Evolutionary conservation across 78 protist genomes (phyloP).

Genomic region (slime mould (Dictyostelium discoideum)): DNA sequence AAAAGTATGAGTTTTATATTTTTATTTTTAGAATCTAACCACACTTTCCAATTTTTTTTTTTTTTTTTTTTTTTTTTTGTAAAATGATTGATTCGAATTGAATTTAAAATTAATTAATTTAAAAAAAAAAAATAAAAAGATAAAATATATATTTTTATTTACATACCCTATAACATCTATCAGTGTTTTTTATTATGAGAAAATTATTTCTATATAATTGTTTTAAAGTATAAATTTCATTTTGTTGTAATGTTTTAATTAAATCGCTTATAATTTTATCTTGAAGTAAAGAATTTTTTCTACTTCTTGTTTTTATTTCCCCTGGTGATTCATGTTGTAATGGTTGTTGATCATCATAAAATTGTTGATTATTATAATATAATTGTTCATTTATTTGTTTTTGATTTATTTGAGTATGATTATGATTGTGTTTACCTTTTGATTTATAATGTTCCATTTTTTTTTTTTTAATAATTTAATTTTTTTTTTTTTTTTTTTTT

Average conservation of each 20-base stretch:
- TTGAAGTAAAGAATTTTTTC: neutral
- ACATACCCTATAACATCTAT: constrained; percentile 12
- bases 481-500: too few relatives aligned
- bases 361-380: neutral
- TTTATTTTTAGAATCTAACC: neutral
- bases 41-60: too few relatives aligned
- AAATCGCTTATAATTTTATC: neutral
- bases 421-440: neutral
- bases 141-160: neutral
- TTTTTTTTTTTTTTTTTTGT: neutral
- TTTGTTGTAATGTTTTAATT: constrained; percentile 24
- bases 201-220: constrained; percentile 5
- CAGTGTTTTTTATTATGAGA: neutral
- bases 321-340: neutral
- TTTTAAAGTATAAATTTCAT: constrained; percentile 9
- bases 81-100: neutral
- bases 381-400: neutral
- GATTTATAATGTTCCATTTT: neutral
- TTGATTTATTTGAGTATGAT: neutral
- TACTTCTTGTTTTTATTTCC: neutral
- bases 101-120: neutral
- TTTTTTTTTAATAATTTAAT: too few relatives aligned
- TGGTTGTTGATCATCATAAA: neutral
- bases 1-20: neutral
- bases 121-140: neutral